phyloP scores from a whole-genome alignment of 768 basidiomycete species.

The Suillus ampliporus region DNA sequence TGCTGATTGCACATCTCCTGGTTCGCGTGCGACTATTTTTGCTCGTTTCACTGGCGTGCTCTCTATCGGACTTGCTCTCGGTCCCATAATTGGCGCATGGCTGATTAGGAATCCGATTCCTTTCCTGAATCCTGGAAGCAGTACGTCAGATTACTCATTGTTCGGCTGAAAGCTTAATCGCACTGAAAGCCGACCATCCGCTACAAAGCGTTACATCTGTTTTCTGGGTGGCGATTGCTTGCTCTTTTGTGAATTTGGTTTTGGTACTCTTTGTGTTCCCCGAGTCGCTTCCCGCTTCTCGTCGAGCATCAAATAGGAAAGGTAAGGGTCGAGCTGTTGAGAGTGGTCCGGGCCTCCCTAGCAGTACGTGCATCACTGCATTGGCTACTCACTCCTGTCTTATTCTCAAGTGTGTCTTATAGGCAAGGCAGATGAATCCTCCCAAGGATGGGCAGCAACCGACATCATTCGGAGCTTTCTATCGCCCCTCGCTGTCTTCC shows the following conservation, averaged over 20 bases:
- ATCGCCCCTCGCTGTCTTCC: constrained; percentile 71
- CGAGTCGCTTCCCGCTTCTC: constrained; percentile 51
- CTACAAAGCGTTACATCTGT: constrained; percentile 50
- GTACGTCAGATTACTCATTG: constrained; percentile 16
- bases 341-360: constrained; percentile 9
- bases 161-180: constrained; percentile 16
- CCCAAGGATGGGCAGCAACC: constrained; percentile 12
- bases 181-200: constrained; percentile 33
- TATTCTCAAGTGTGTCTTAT: not conserved
- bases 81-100: constrained; percentile 71
- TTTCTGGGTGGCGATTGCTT: constrained; percentile 57
- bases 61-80: constrained; percentile 77
- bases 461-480: constrained; percentile 52
- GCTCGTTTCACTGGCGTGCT: constrained; percentile 75
- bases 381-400: constrained; percentile 4
- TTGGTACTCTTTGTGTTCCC: constrained; percentile 65
- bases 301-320: constrained; percentile 32
- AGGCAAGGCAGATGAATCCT: not conserved
- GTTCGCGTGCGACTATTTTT: constrained; percentile 75
- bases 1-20: constrained; percentile 82
- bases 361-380: constrained; percentile 18
- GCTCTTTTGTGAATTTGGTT: constrained; percentile 56
- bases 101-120: constrained; percentile 51
- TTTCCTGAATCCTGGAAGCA: constrained; percentile 33
- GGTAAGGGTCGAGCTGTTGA: constrained; percentile 36